phyloP scores from a whole-genome alignment of 306 rosid species.

The Elaeagnus macrophylla region DNA sequence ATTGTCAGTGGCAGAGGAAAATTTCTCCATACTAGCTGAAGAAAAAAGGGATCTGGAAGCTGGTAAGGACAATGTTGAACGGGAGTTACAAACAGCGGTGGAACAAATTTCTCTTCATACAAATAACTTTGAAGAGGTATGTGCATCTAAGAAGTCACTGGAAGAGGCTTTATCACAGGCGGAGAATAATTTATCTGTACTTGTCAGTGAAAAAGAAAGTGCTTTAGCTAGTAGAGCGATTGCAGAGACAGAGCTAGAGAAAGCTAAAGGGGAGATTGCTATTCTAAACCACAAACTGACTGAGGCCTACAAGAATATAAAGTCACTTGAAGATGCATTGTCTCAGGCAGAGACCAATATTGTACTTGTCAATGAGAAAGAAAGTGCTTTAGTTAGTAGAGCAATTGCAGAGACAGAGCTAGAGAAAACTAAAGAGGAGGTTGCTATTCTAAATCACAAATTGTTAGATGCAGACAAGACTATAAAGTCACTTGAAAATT shows the following conservation, averaged over 20 bases:
- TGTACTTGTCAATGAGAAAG: conserved; percentile 50
- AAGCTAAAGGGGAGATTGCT: conserved; percentile 51
- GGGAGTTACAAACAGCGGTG: conserved; percentile 52
- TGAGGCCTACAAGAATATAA: conserved; percentile 55
- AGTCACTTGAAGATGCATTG: conserved; percentile 55
- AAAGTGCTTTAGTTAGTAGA: conserved; percentile 50
- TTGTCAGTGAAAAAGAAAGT: conserved; percentile 59
- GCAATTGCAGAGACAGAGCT: conserved; percentile 54
- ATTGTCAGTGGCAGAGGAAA: conserved; percentile 48
- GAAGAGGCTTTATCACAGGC: conserved; percentile 64
- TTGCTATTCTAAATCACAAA: conserved; percentile 38
- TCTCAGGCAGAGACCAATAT: conserved; percentile 36
- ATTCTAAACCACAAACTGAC: conserved; percentile 42
- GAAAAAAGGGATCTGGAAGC: conserved; percentile 58
- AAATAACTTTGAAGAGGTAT: conserved; percentile 35
- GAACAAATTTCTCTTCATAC: conserved; percentile 36
- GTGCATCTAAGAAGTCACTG: conserved; percentile 36
- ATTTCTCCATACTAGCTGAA: conserved; percentile 50
- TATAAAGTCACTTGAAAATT: conserved; percentile 59
- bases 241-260: conserved; percentile 53
- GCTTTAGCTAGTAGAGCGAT: conserved; percentile 45
- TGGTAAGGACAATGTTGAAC: conserved; percentile 35
- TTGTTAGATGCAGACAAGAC: conserved; percentile 53
- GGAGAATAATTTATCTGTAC: conserved; percentile 42
- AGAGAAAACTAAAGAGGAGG: conserved; percentile 52